Conservation (phyloP, 768 basidiomycete species). For the Mycena crocata region DNA sequence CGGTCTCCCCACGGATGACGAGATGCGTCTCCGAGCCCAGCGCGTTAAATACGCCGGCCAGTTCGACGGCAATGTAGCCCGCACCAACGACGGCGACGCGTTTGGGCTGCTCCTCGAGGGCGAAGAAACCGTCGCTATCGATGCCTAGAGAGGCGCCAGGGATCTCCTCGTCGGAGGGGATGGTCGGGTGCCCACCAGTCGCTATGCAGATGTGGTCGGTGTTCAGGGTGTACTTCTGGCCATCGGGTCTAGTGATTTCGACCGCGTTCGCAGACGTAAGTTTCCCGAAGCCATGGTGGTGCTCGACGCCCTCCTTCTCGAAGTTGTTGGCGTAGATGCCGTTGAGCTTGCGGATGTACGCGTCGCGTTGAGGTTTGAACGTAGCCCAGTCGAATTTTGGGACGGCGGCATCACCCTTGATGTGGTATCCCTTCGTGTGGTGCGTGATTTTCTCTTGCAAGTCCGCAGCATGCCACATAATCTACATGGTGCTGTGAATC, state of each 20-base stretch:
- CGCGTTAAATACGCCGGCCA: conserved; percentile 93
- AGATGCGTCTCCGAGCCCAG: conserved; percentile 94
- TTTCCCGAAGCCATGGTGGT: conserved; percentile 81
- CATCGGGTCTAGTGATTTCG: conserved; percentile 78
- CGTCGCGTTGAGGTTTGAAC: conserved; percentile 95
- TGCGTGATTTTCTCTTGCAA: conserved; percentile 85
- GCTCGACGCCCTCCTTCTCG: conserved; percentile 87
- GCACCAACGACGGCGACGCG: conserved; percentile 96
- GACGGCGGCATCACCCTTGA: conserved; percentile 62
- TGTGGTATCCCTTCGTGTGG: conserved; percentile 79
- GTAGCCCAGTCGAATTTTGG: conserved; percentile 88
- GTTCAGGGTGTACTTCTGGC: conserved; percentile 75
- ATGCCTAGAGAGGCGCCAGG: conserved; percentile 94
- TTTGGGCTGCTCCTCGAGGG: conserved; percentile 89
- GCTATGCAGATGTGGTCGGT: conserved; percentile 87
- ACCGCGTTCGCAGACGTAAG: conserved; percentile 78
- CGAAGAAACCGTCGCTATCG: conserved; percentile 96
- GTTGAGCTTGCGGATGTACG: conserved; percentile 91
- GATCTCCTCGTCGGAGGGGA: conserved; percentile 82
- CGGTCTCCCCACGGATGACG: conserved; percentile 89
- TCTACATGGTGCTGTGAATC: conserved; percentile 55
- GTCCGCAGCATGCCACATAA: conserved; percentile 99
- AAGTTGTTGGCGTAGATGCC: conserved; percentile 93
- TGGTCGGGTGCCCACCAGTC: conserved; percentile 86
- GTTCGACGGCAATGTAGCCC: conserved; percentile 97